Percentiles rank a stretch among this genome's conserved stretches.
These are phyloP conservation scores for Oryza brachyantha DNA, from an alignment of 176 grass and related monocot species.

Conservation along the genomic window DNA sequence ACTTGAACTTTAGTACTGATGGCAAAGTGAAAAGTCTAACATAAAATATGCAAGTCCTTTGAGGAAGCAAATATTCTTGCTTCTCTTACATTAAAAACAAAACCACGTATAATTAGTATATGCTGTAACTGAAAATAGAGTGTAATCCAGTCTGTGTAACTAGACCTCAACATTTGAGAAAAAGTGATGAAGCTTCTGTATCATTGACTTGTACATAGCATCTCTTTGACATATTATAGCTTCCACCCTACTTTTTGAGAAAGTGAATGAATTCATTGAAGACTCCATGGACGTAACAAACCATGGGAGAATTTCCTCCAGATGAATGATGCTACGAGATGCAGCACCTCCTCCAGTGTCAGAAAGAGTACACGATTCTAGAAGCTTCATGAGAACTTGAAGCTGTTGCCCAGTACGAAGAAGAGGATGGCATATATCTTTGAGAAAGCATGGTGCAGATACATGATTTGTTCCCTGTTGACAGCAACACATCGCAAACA, in stretches of 20 bases:
- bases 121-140: constrained; percentile 14
- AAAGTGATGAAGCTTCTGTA: constrained; percentile 57
- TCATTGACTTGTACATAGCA: constrained; percentile 71
- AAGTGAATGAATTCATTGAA: constrained; percentile 66
- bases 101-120: background rate
- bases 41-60: background rate
- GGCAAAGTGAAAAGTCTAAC: background rate
- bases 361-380: constrained; percentile 68
- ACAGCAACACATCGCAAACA: constrained; percentile 29
- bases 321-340: constrained; percentile 35
- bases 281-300: constrained; percentile 47
- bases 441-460: constrained; percentile 86
- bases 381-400: constrained; percentile 94
- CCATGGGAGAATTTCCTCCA: constrained; percentile 78
- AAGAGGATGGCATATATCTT: constrained; percentile 69
- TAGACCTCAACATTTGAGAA: constrained; percentile 55
- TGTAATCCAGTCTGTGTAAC: constrained; percentile 47
- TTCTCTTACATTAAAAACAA: background rate
- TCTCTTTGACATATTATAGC: constrained; percentile 57
- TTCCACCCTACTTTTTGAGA: constrained; percentile 68
- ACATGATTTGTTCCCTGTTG: constrained; percentile 67
- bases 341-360: constrained; percentile 37
- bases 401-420: constrained; percentile 80
- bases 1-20: background rate
- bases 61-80: constrained; percentile 7